Evolutionary conservation across 2,329 filamentous ascomycete species (phyloP).

Genomic region (Trichoderma endophyticum): DNA sequence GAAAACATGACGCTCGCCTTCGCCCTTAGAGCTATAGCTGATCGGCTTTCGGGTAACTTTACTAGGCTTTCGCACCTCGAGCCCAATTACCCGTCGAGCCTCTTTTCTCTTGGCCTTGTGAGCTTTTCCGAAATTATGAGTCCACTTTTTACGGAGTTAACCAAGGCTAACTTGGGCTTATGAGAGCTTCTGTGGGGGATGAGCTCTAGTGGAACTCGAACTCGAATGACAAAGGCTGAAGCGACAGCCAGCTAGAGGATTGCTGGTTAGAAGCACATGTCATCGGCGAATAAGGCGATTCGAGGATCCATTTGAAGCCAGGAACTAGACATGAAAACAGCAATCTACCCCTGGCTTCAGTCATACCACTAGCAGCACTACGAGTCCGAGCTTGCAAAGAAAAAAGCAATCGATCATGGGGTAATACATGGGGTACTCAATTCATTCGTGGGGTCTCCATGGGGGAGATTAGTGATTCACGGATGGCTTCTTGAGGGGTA

Average conservation of each 20-base stretch:
- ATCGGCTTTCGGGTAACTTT: neutral
- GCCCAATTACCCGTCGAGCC: neutral
- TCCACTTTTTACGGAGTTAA: neutral
- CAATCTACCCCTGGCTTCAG: neutral
- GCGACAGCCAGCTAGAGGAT: neutral
- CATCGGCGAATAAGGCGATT: neutral
- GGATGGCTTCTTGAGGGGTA: neutral
- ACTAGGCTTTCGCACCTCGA: neutral
- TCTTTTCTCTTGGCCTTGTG: neutral
- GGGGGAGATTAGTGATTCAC: neutral
- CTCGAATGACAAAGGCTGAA: neutral
- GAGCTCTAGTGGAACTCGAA: neutral
- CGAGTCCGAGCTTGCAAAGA: neutral
- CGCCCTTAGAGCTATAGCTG: neutral
- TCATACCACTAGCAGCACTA: neutral
- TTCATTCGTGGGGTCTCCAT: neutral
- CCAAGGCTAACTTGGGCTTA: neutral
- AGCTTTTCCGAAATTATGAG: conserved; percentile 1
- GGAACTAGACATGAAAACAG: neutral
- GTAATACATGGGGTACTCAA: neutral
- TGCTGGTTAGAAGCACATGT: neutral
- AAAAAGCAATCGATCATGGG: neutral
- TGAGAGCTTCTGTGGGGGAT: neutral
- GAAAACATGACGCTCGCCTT: neutral
- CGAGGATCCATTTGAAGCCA: neutral